A percentile compares a stretch with the other conserved stretches of the same genome.
phyloP scores from a whole-genome alignment of 129 eudicot genomes.

The Pseudognaphalium luteoalbum region DNA sequence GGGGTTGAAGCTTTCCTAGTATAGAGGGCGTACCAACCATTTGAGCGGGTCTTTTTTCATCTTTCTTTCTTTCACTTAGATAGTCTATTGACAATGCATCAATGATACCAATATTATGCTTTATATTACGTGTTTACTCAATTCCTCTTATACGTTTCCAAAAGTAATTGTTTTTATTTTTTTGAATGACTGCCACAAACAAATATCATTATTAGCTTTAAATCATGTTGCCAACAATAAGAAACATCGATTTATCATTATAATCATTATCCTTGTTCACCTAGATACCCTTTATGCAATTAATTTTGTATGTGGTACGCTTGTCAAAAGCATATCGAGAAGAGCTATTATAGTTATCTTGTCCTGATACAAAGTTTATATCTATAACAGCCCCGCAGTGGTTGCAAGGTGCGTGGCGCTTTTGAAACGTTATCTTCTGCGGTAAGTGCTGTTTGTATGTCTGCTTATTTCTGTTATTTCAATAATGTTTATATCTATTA shows the following conservation, averaged over 20 bases:
- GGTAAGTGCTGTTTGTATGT: slow-evolving; percentile 38
- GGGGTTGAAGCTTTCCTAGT: background rate
- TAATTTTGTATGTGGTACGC: slow-evolving; percentile 5
- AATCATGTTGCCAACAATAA: slow-evolving; percentile 15
- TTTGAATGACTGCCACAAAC: too few relatives aligned
- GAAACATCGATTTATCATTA: background rate
- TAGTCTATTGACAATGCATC: slow-evolving; percentile 7
- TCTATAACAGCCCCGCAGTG: slow-evolving; percentile 78
- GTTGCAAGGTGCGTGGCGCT: slow-evolving; percentile 92
- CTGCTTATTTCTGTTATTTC: slow-evolving; percentile 18
- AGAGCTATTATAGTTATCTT: slow-evolving; percentile 5
- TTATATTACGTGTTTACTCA: background rate
- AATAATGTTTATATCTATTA: slow-evolving; percentile 2
- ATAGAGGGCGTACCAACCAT: background rate
- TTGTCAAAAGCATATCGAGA: slow-evolving; percentile 10
- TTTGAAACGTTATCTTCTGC: slow-evolving; percentile 69
- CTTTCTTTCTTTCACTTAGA: background rate
- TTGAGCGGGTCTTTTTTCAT: background rate
- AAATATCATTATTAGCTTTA: slow-evolving; percentile 12
- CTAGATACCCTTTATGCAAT: slow-evolving; percentile 1
- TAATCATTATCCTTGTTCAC: slow-evolving; percentile 15
- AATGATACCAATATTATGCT: background rate
- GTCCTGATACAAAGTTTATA: slow-evolving; percentile 30
- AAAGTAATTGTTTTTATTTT: background rate
- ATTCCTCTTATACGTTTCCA: background rate